Conservation (phyloP, 1,139 yeast genomes). For the Wickerhamomyces sp. region DNA sequence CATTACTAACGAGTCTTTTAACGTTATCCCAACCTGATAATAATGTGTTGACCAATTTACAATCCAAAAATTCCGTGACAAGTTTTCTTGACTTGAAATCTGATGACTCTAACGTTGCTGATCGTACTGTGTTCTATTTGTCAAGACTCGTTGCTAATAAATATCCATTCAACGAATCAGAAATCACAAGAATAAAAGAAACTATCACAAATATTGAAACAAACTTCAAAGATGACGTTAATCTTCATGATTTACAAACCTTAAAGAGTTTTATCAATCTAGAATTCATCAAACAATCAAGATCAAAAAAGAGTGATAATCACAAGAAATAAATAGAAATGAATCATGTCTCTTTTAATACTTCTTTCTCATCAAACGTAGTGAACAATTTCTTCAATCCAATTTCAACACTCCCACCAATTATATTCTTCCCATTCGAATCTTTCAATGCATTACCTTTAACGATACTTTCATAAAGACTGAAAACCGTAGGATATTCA, state of each 20-base stretch:
- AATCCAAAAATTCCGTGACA: constrained; percentile 35
- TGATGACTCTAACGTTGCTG: constrained; percentile 45
- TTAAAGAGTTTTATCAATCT: constrained; percentile 39
- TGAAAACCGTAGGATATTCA: constrained; percentile 35
- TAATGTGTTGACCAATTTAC: constrained; percentile 33
- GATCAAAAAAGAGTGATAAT: constrained; percentile 10
- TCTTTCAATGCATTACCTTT: constrained; percentile 23
- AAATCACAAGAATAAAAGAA: constrained; percentile 35
- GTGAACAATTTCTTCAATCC: constrained; percentile 43
- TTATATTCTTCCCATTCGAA: constrained; percentile 31
- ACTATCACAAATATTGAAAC: constrained; percentile 39
- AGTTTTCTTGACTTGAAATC: constrained; percentile 35
- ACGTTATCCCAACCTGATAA: constrained; percentile 41
- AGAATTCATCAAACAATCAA: constrained; percentile 29
- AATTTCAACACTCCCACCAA: constrained; percentile 37
- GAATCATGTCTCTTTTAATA: constrained; percentile 21
- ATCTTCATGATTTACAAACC: constrained; percentile 45
- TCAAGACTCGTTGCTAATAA: constrained; percentile 42
- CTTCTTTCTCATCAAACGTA: constrained; percentile 46
- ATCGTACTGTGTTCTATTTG: constrained; percentile 54
- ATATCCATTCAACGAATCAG: constrained; percentile 43
- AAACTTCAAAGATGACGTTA: constrained; percentile 39
- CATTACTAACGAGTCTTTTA: constrained; percentile 52
- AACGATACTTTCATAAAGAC: constrained; percentile 31
- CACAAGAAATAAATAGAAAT: too few species aligned